Conservation (phyloP, 2,329 filamentous ascomycete species). For the Zymoseptoria crescenta region DNA sequence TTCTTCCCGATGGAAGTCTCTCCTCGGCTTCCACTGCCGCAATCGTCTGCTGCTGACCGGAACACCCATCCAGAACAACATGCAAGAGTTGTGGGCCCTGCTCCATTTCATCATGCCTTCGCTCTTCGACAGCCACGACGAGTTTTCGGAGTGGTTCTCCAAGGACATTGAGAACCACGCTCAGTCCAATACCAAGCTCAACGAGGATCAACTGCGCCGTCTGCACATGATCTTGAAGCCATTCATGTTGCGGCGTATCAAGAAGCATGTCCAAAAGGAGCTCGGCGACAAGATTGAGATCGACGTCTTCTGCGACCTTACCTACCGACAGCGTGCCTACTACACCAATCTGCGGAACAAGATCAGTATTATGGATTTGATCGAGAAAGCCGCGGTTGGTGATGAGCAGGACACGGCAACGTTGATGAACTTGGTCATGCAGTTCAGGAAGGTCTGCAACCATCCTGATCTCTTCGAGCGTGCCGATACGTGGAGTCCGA, state of each 20-base stretch:
- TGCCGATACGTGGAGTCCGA: constrained; percentile 80
- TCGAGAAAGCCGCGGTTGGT: constrained; percentile 90
- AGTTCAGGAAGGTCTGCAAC: constrained; percentile 98
- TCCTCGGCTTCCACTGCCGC: constrained; percentile 88
- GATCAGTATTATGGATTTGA: constrained; percentile 97
- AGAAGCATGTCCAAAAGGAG: constrained; percentile 99
- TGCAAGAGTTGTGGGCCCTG: constrained; percentile 97
- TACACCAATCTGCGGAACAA: constrained; percentile 90
- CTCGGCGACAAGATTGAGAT: constrained; percentile 97
- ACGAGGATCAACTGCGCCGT: constrained; percentile 93
- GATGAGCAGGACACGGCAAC: constrained; percentile 93
- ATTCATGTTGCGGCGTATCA: constrained; percentile 98
- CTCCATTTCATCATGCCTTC: constrained; percentile 99
- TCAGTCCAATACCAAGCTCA: constrained; percentile 98
- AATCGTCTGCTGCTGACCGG: constrained; percentile 90
- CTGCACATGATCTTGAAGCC: constrained; percentile 98
- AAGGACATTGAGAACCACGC: constrained; percentile 97
- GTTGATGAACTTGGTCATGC: constrained; percentile 98
- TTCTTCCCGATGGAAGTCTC: constrained; percentile 92
- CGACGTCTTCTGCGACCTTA: constrained; percentile 93
- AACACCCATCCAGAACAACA: constrained; percentile 99
- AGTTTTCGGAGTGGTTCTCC: constrained; percentile 90
- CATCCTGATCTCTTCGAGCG: constrained; percentile 96
- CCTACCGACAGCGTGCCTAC: constrained; percentile 88
- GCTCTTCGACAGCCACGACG: constrained; percentile 87